phyloP scores from a whole-genome alignment of 176 grass and related monocot species.

The Avena sativa region DNA sequence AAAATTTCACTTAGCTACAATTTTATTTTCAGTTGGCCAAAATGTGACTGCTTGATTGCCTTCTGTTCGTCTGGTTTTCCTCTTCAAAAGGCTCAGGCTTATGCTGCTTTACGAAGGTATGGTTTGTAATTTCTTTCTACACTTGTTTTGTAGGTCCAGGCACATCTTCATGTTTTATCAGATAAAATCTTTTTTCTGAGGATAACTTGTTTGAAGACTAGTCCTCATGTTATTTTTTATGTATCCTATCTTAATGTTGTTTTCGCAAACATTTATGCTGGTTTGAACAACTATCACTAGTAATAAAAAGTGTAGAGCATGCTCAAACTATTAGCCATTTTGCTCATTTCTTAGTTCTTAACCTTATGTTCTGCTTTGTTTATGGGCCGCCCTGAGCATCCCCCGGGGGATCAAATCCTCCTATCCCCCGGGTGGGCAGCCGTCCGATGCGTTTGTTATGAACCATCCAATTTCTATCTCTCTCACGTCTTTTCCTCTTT shows the following conservation, averaged over 20 bases:
- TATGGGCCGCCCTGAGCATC: not conserved
- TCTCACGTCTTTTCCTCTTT: too few relatives aligned
- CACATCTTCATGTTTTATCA: slow-evolving; percentile 13
- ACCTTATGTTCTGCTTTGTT: slow-evolving; percentile 18
- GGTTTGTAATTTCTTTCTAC: not conserved
- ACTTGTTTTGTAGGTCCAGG: not conserved
- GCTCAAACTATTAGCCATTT: not conserved
- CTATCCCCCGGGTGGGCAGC: too few relatives aligned
- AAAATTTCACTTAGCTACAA: slow-evolving; percentile 28
- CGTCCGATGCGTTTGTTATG: too few relatives aligned
- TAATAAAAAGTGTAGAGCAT: not conserved
- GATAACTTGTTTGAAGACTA: slow-evolving; percentile 9
- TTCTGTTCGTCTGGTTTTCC: slow-evolving; percentile 98
- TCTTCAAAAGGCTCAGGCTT: slow-evolving; percentile 82
- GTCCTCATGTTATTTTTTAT: slow-evolving; percentile 19
- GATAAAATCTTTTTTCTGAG: slow-evolving; percentile 9
- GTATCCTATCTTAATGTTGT: slow-evolving; percentile 18
- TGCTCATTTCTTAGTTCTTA: slow-evolving; percentile 20
- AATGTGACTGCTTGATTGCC: slow-evolving; percentile 96
- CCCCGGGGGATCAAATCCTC: too few relatives aligned
- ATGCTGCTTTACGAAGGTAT: slow-evolving; percentile 84
- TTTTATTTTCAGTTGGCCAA: slow-evolving; percentile 91
- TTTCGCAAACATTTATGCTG: slow-evolving; percentile 12
- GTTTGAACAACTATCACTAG: slow-evolving; percentile 17
- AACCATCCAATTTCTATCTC: too few relatives aligned